Percentiles rank a stretch among this genome's conserved stretches.
Evolutionary conservation across 1,284 basidiomycete species (phyloP).

Genomic region (Exsudoporus floridanus): DNA sequence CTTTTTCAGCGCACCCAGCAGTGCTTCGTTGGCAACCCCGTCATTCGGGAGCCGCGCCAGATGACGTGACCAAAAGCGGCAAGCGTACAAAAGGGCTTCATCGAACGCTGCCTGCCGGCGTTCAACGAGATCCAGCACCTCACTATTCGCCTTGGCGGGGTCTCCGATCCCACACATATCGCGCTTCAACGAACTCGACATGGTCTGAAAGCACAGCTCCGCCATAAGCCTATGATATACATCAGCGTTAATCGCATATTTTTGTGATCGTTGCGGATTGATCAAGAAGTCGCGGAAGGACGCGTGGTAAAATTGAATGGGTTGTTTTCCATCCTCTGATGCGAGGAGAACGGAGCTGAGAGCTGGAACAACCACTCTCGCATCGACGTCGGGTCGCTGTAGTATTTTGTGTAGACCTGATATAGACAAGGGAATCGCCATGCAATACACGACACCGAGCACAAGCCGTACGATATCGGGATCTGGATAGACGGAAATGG

Average conservation of each 20-base stretch:
- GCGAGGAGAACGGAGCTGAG: constrained; percentile 14
- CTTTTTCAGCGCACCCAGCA: constrained; percentile 6
- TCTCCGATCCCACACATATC: constrained; percentile 26
- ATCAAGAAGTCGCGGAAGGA: constrained; percentile 26
- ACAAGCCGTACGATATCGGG: too few relatives aligned
- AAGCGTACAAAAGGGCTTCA: constrained; percentile 24
- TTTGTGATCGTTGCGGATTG: constrained; percentile 8
- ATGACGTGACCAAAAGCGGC: constrained; percentile 25
- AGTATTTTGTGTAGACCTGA: background rate
- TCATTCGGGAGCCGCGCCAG: constrained; percentile 16
- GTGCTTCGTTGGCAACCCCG: background rate
- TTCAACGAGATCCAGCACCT: constrained; percentile 22
- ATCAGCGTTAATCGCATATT: constrained; percentile 8
- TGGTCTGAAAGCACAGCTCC: constrained; percentile 14
- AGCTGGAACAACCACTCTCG: constrained; percentile 11
- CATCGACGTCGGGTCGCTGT: constrained; percentile 14
- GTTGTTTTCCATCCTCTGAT: constrained; percentile 12
- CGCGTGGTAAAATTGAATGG: constrained; percentile 24
- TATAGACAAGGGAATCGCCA: too few relatives aligned
- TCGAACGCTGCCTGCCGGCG: constrained; percentile 13
- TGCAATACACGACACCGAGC: too few relatives aligned
- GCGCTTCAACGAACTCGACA: constrained; percentile 21
- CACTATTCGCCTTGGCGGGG: constrained; percentile 20
- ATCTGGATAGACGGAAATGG: too few relatives aligned
- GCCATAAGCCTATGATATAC: constrained; percentile 20